These are phyloP conservation scores for Naegleria gruberi DNA, from an alignment of 208 protist genomes.

Conservation along the genomic window DNA sequence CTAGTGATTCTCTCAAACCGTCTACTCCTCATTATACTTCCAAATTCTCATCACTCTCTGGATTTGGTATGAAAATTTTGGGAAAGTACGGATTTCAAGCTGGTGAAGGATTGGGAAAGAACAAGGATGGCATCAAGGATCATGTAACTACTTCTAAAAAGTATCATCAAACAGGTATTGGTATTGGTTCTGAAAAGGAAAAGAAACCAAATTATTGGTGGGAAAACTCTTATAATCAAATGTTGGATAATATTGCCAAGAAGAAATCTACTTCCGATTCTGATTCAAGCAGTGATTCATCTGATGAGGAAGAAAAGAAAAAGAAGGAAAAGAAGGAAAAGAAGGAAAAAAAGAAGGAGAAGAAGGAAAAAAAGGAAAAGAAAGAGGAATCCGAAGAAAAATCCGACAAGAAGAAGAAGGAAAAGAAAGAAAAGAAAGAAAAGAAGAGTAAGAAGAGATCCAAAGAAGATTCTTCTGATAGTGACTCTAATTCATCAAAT, in stretches of 20 bases:
- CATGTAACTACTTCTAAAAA: neutral
- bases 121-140: neutral
- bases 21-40: neutral
- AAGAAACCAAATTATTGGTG: slow-evolving; percentile 9
- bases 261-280: neutral
- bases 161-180: neutral
- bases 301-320: neutral
- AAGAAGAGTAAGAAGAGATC: neutral
- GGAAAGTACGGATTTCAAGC: neutral
- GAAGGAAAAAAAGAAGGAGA: neutral
- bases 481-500: neutral
- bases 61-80: neutral
- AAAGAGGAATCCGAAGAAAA: neutral
- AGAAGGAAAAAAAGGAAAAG: neutral
- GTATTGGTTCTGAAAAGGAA: neutral
- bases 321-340: neutral
- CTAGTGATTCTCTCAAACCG: neutral
- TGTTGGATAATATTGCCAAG: neutral
- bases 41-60: neutral
- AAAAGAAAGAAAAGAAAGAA: neutral
- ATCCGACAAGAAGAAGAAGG: neutral
- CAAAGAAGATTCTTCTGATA: neutral
- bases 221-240: neutral
- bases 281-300: neutral
- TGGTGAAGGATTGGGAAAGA: slow-evolving; percentile 2